Base-by-base conservation (phyloP, 2,329 filamentous ascomycete species). In the Arachnopeziza araneosa region DNA sequence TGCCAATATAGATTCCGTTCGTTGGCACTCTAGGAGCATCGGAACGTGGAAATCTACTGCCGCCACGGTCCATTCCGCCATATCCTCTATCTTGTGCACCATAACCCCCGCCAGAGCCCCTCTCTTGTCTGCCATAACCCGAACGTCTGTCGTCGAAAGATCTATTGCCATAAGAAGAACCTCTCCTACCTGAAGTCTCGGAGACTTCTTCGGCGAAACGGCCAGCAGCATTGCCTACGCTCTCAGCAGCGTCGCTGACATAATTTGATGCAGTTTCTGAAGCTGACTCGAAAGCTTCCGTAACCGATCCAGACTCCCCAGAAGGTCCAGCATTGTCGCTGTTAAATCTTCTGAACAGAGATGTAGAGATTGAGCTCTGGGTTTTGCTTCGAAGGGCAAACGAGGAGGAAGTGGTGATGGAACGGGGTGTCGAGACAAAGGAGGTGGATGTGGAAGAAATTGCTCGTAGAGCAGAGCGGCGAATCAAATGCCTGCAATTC, bases 1-100 rank as follows among this genome's bases (percentile, higher is more conserved):
- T 91, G 51, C 86, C 87, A 64, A 90, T 71, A 68, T 88, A 91
- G 60, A 90, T 67, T 23, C 57, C 57, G n/a, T 60, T 30, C 19
- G 14, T 63, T 56, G 59, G 66, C 48, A 36, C 21, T 19, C 14
- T 1, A 22, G 12, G 30, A 48, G 21, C 17, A 19, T 4, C 22
- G 23, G 23, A 12, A 26, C n/a, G 26, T 12, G 23, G 12, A 19
- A n/a, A n/a, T 24, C n/a, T 17, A 21, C 21, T 21, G 12, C 36
- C 19, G 10, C 30, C 24, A 14, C 44, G n/a, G 24, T 55, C 26
- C 2, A n/a, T 36, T 3, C n/a, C 19, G 12, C 26, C 24, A 32
- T 36, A n/a, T 32, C 24, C 22, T 14, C 22, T 32, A 32, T 54
- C 52, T 54, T 36, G 24, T 9, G 5, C 26, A 30, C 26, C 26